Evolutionary conservation across 305 asterid genomes (phyloP), one percentile per base, ranked within the genome.

Genomic region (Petunia hybrid): DNA sequence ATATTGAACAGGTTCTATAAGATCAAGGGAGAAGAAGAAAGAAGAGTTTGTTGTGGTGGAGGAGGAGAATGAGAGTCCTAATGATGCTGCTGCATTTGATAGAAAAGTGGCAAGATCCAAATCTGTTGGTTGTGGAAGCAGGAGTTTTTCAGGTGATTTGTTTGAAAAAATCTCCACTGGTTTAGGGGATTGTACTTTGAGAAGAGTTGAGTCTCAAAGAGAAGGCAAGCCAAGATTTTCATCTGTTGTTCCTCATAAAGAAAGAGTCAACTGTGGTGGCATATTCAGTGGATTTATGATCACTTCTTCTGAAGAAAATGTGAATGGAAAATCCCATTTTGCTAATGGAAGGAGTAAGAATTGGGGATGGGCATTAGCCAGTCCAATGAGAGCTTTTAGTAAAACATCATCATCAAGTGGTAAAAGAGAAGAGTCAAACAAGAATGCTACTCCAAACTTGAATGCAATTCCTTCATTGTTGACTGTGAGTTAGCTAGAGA

Each of bases 81-180:
- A 36, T 73, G 87, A 87, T 80, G 61, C 86, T 51, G 78, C 88
- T 46, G 63, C 91, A 71, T 79, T 86, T 82, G 93, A 89, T 46
- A 89, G 97, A 36, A 95, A 91, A 69, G 98, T 95, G 9, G 93
- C 98, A 36, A 91, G 98, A 87, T 95, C 98, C 13, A 91, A 94
- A 91, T 95, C 99, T 84, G 97, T 96, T 75, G 98, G 99, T 2
- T 96, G 99, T 85, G 99, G 99, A 69, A 96, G 99, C 64, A 87
- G 95, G 84, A 96, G 98, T 83, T 95, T 95, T 63, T 94, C 98
- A 2, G 98, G 98, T 6, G 98, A 95, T 69, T 91, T 95, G 78
- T 93, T 95, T 62, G 99, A 91, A 86, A 87, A 91, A 86, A 90
- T 95, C 76, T 95, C 98, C 36, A 93, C 93, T 42, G 98, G 99